Base-by-base conservation (phyloP, 129 eudicot genomes). In the Dittrichia graveolens region DNA sequence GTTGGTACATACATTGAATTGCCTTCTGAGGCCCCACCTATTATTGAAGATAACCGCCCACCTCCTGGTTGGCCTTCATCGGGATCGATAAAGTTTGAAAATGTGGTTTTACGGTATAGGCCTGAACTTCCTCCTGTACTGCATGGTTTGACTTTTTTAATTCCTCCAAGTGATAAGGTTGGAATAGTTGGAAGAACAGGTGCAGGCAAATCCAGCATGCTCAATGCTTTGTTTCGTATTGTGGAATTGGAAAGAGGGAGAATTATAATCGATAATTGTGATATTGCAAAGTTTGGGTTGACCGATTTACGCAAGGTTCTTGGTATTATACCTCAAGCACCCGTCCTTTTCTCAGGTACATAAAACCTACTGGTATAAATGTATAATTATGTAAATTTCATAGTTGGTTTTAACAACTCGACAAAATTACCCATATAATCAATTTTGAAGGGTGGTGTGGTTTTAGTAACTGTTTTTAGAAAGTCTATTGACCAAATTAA, bases 121-220 rank as follows among this genome's bases (percentile, higher is more conserved):
- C 97, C 97, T 16, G 97, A 84, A 67, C 96, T 95, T 67, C 99
- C 99, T 75, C 87, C 93, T 0, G 99, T 95, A 45, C 83, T 95
- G n/a, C 87, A 80, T 69, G 97, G 99, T 46, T 73, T 95, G 73
- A 73, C 89, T 8, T 95, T 95, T 67, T 15, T 46, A 9, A 84
- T 95, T 52, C 67, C 87, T 52, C 88, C 99, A 61, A 80, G 80
- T 50, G 91, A 90, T 52, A 95, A 95, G 67, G 87, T 90, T 66
- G 99, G 99, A 46, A 90, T 95, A 41, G 97, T 88, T 74, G 99
- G 99, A 49, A 85, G 99, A 75, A 95, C 99, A 15, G 99, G 99
- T 2, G 99, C 99, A 19, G 99, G 99, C 54, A 95, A 95, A 74
- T 95, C 99, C 3, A 95, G 99, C 79, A 95, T 90, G 99, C 90